Evolutionary conservation across 2,329 filamentous ascomycete genomes (phyloP).

Genomic region (Berkeleyomyces rouxiae): DNA sequence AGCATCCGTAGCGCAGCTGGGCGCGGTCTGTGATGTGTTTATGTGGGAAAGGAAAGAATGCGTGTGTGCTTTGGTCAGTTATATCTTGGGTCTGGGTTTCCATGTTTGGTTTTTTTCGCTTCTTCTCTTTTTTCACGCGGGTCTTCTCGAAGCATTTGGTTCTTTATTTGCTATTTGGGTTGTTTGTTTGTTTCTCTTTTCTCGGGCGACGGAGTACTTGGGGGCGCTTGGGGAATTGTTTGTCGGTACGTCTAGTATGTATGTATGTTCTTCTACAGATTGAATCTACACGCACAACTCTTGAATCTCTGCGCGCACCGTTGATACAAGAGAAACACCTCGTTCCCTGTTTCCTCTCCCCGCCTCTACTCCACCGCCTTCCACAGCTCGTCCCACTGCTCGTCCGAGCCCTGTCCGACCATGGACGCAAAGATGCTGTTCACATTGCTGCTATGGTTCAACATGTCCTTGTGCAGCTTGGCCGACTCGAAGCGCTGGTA

Average conservation of each 20-base stretch:
- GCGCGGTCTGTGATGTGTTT: not conserved
- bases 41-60: not conserved
- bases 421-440: conserved; percentile 18
- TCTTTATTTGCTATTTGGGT: too few species aligned
- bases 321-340: too few species aligned
- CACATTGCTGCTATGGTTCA: conserved; percentile 19
- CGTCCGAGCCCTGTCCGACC: conserved; percentile 10
- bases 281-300: too few species aligned
- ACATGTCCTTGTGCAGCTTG: conserved; percentile 21
- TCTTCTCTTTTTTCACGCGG: not conserved
- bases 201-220: not conserved
- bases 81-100: not conserved
- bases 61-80: not conserved
- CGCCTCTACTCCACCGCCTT: conserved; percentile 19
- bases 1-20: not conserved
- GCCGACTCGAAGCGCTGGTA: conserved; percentile 21
- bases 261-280: too few species aligned
- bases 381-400: conserved; percentile 19
- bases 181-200: not conserved
- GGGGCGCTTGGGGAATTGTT: not conserved
- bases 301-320: too few species aligned
- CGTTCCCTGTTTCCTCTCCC: not conserved
- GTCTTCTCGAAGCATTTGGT: not conserved
- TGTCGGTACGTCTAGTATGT: too few species aligned
- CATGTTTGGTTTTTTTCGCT: not conserved